Evolutionary conservation across 345 rosid species (phyloP).

Genomic region (Viola odorata): DNA sequence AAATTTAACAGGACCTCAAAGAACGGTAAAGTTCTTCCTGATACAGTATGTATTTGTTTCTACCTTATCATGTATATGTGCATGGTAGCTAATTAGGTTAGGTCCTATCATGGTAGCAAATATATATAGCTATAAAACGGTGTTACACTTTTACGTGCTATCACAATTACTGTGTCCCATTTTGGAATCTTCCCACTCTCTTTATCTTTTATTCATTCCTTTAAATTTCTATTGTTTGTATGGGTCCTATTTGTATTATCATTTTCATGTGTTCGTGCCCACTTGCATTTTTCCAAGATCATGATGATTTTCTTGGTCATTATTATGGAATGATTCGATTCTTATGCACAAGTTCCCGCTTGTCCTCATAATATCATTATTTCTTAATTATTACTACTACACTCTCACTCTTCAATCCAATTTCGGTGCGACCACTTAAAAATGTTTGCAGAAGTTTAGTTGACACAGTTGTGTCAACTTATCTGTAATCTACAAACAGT

Average conservation of each 20-base stretch:
- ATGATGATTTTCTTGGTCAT: conserved; percentile 20
- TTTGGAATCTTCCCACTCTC: conserved; percentile 21
- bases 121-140: background rate
- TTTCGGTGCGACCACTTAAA: background rate
- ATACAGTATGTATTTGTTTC: background rate
- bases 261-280: background rate
- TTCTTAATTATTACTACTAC: conserved; percentile 25
- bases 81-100: background rate
- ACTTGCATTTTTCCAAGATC: conserved; percentile 1
- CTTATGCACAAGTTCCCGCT: background rate
- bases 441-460: too few species aligned
- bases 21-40: too few species aligned
- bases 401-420: background rate
- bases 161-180: conserved; percentile 12
- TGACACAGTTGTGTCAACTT: too few species aligned
- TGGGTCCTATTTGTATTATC: conserved; percentile 11
- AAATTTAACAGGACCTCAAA: too few species aligned
- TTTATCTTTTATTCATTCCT: background rate
- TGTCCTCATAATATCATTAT: conserved; percentile 11
- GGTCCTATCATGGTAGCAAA: too few species aligned
- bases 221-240: background rate
- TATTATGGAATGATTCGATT: conserved; percentile 35
- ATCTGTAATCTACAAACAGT: too few species aligned
- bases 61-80: background rate
- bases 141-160: conserved; percentile 25